Base-by-base conservation (phyloP, 148 eudicot species). In the Tetragonia tetragonoides region DNA sequence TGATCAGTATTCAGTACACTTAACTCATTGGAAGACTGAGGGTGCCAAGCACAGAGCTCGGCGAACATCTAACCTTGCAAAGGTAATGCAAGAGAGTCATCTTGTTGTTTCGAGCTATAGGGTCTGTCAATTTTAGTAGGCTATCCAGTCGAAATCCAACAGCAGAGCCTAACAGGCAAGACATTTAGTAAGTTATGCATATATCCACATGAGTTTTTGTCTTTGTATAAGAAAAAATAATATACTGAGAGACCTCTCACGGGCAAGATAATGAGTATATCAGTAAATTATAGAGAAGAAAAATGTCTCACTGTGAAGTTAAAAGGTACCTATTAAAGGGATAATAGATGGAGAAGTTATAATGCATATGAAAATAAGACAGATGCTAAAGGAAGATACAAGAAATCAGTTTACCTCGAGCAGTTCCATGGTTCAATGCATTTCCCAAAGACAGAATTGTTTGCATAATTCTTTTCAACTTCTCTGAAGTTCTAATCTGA, bases 61-160 rank as follows among this genome's bases (percentile, higher is more conserved):
- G 24, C 47, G 17, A 39, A 12, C 28, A 28, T 12, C 38, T 59
- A 83, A 95, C 99, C 95, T 95, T 95, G 83, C 98, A 95, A 62
- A 95, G 89, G 86, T 95, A 95, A 85, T 95, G 93, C 98, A 95
- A 90, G 70, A 95, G 92, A 75, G 99, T 95, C 98, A 93, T 95
- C 82, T 87, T 95, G 85, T 81, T 93, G 82, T 93, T 91, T 60
- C 91, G 83, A 16, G 97, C 90, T 62, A 98, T 98, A 46, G 99
- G 93, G 74, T 95, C 99, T 34, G 91, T 93, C 56, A 95, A 94
- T 79, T 95, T 95, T 20, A 95, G 98, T 63, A 95, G 93, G 82
- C 99, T 95, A 85, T 95, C 99, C 88, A 95, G 84, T 84, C 87
- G 88, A 86, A 95, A 95, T 75, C 99, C 99, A 84, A 90, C 82